Percentiles rank a stretch among this genome's conserved stretches.
These are phyloP conservation scores for Eutrema heterophyllum DNA, from an alignment of 345 rosid genomes.

Conservation along the genomic window DNA sequence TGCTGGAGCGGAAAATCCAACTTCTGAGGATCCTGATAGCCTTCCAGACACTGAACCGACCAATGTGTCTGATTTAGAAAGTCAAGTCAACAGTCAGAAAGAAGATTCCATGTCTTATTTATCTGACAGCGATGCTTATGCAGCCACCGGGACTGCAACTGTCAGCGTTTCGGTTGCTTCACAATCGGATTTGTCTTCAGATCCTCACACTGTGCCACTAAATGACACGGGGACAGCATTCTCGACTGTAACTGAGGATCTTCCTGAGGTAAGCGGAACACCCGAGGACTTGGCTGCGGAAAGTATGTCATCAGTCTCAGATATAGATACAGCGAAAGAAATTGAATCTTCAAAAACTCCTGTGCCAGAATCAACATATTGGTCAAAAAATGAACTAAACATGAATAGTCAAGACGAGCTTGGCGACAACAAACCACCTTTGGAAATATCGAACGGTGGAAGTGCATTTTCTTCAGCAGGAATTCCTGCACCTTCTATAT, in stretches of 20 bases:
- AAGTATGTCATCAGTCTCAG: slow-evolving; percentile 35
- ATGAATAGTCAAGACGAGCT: slow-evolving; percentile 30
- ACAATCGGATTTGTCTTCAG: slow-evolving; percentile 31
- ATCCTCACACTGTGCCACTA: slow-evolving; percentile 32
- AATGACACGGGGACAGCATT: slow-evolving; percentile 22
- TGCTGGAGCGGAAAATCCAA: slow-evolving; percentile 28
- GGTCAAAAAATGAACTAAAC: slow-evolving; percentile 32
- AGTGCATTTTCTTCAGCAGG: slow-evolving; percentile 51
- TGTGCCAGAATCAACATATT: slow-evolving; percentile 34
- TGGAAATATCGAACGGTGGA: slow-evolving; percentile 35
- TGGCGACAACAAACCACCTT: slow-evolving; percentile 25
- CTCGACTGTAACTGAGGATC: slow-evolving; percentile 35
- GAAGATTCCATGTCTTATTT: slow-evolving; percentile 31
- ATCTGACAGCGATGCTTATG: slow-evolving; percentile 21
- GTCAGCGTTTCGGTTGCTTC: slow-evolving; percentile 35
- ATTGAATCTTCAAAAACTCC: slow-evolving; percentile 31
- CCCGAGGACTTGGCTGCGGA: slow-evolving; percentile 26
- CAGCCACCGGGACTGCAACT: slow-evolving; percentile 28
- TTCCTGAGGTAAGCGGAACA: slow-evolving; percentile 30
- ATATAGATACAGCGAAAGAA: slow-evolving; percentile 35
- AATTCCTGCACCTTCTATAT: slow-evolving; percentile 83
- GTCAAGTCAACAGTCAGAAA: slow-evolving; percentile 22
- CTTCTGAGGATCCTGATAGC: slow-evolving; percentile 34
- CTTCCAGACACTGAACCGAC: slow-evolving; percentile 27
- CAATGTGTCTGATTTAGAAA: slow-evolving; percentile 25